A percentile compares a stretch with the other conserved stretches of the same genome.
Evolutionary conservation across 352 stramenopile species (phyloP).

Genomic region (Albugo laibachii): DNA sequence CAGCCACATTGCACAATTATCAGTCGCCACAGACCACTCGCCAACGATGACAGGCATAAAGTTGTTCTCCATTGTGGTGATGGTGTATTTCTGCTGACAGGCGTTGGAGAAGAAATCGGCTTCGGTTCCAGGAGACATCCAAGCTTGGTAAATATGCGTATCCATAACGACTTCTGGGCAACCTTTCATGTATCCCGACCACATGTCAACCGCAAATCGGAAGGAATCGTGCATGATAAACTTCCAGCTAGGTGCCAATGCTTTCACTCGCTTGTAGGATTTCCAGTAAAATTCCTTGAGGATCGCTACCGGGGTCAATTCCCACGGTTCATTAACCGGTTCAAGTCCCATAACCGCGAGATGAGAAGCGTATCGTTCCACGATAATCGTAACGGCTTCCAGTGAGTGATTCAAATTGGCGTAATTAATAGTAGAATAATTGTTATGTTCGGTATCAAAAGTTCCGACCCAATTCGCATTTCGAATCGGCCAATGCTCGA

Average conservation of each 20-base stretch:
- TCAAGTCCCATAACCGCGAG: slow-evolving; percentile 82
- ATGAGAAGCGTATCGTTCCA: slow-evolving; percentile 76
- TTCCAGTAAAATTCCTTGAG: slow-evolving; percentile 94
- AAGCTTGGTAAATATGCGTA: slow-evolving; percentile 92
- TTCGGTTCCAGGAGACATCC: slow-evolving; percentile 40
- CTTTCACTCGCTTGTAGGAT: slow-evolving; percentile 87
- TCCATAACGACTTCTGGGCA: slow-evolving; percentile 88
- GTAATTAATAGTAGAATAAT: slow-evolving; percentile 85
- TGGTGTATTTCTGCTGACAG: slow-evolving; percentile 74
- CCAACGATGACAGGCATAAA: slow-evolving; percentile 90
- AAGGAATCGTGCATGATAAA: slow-evolving; percentile 94
- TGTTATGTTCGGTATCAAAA: slow-evolving; percentile 68
- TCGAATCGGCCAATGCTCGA: slow-evolving; percentile 85
- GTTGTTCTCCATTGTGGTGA: slow-evolving; percentile 80
- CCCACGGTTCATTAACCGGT: slow-evolving; percentile 91
- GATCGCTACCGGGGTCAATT: slow-evolving; percentile 82
- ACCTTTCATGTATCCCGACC: slow-evolving; percentile 45
- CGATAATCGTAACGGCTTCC: slow-evolving; percentile 74
- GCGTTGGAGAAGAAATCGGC: slow-evolving; percentile 80
- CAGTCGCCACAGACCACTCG: slow-evolving; percentile 83
- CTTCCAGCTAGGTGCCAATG: slow-evolving; percentile 85
- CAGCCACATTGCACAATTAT: slow-evolving; percentile 73
- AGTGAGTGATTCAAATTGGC: slow-evolving; percentile 84
- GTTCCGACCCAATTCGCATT: slow-evolving; percentile 80
- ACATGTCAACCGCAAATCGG: slow-evolving; percentile 65